These are phyloP conservation scores for Polysphondylium violaceum DNA, from an alignment of 78 protist species.

Conservation along the genomic window DNA sequence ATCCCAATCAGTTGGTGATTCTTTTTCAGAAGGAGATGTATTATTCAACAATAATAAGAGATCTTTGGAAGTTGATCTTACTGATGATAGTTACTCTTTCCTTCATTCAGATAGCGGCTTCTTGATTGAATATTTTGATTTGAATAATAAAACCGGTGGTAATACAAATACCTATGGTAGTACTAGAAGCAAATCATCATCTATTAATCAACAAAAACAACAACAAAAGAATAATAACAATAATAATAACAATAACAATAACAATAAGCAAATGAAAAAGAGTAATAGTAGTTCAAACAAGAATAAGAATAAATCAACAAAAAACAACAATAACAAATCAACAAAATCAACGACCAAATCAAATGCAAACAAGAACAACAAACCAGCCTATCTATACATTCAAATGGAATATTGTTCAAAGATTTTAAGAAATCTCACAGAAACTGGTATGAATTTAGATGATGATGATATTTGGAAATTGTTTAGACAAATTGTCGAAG, in stretches of 20 bases:
- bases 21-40: slow-evolving; percentile 24
- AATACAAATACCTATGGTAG: not conserved
- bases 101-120: slow-evolving; percentile 69
- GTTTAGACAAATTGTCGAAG: slow-evolving; percentile 82
- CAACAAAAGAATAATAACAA: not conserved
- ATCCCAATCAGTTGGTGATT: not conserved
- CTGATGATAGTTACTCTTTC: slow-evolving; percentile 66
- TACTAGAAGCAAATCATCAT: slow-evolving; percentile 21
- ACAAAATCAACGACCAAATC: not conserved
- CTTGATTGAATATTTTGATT: slow-evolving; percentile 35
- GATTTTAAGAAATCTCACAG: slow-evolving; percentile 67
- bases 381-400: slow-evolving; percentile 76
- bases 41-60: slow-evolving; percentile 23
- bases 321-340: slow-evolving; percentile 3
- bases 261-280: not conserved
- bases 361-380: not conserved
- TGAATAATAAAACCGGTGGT: slow-evolving; percentile 41
- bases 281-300: not conserved
- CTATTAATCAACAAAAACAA: not conserved
- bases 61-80: slow-evolving; percentile 53
- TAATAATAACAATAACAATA: not conserved
- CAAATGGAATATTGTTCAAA: slow-evolving; percentile 86
- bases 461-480: slow-evolving; percentile 82
- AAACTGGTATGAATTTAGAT: slow-evolving; percentile 53
- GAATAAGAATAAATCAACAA: not conserved